Evolutionary conservation across 768 basidiomycete genomes (phyloP), one percentile per base, ranked within the genome.

Genomic region (Coprinopsis cinerea): DNA sequence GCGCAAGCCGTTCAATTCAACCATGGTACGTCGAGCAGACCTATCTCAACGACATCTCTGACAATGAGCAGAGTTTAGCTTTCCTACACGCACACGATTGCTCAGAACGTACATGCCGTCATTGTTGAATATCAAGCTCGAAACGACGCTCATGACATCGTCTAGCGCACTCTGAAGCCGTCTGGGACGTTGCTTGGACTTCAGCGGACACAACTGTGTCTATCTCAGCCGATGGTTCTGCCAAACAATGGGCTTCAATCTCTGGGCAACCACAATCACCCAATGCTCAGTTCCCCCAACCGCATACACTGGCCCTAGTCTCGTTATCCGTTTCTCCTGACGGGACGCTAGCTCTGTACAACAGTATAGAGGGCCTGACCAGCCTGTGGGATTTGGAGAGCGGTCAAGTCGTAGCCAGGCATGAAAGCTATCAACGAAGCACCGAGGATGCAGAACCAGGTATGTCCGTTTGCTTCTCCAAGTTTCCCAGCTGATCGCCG

Each of bases 291-390:
- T 69, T 82, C 27, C 80, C 82, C 15, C 67, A 79, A 30, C 74
- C 85, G n/a, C 89, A 95, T 67, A 82, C 89, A 5, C 82, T 95
- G 17, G 92, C 88, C 2, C 79, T 92, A 55, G 80, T 90, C 15
- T 91, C 91, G 4, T 67, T 95, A 27, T 90, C 88, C 15, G 79
- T 80, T 6, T 77, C 83, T 17, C 74, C 77, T 0, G 74, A 81
- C 42, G 93, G 89, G 6, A 72, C 68, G 41, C 69, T 67, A 25
- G 90, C 81, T 0, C 64, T 96, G 39, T 86, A 83, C 57, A 92
- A 92, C 59, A 85, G 85, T 48, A 71, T 94, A 17, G 92, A 95
- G 58, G 93, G 93, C 1, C 77, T 85, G 24, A 91, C 90, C 0
- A 75, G 69, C 41, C 67, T 94, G 22, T 85, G 85, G 78, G 83